These are phyloP conservation scores for Lablab purpureus DNA, from an alignment of 306 rosid species.

Conservation along the genomic window DNA sequence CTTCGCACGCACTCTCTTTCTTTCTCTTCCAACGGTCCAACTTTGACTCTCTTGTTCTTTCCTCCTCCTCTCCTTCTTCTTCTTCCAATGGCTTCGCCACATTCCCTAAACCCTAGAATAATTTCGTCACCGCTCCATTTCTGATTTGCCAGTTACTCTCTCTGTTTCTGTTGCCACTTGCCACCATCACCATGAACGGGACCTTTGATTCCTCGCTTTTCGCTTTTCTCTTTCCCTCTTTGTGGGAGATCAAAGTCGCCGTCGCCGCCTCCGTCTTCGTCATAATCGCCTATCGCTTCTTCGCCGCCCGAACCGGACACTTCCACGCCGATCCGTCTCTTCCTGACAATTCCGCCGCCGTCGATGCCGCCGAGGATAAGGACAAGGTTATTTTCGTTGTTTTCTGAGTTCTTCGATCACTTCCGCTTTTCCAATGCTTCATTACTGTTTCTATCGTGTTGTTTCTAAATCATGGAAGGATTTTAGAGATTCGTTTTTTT, in stretches of 20 bases:
- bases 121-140: background rate
- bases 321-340: slow-evolving; percentile 58
- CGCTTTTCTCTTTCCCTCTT: slow-evolving; percentile 73
- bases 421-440: background rate
- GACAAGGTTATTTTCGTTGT: slow-evolving; percentile 63
- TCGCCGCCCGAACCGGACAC: slow-evolving; percentile 55
- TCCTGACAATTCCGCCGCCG: slow-evolving; percentile 52
- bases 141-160: slow-evolving; percentile 35
- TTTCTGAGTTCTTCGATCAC: background rate
- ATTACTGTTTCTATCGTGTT: background rate
- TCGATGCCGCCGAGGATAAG: slow-evolving; percentile 54
- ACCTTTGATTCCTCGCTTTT: slow-evolving; percentile 61
- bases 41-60: slow-evolving; percentile 54
- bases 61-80: background rate
- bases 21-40: slow-evolving; percentile 68
- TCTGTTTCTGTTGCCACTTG: background rate
- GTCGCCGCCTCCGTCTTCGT: slow-evolving; percentile 76
- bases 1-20: background rate
- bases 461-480: slow-evolving; percentile 3
- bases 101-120: slow-evolving; percentile 56
- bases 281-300: slow-evolving; percentile 70
- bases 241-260: slow-evolving; percentile 87
- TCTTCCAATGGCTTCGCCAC: slow-evolving; percentile 52
- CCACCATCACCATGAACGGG: slow-evolving; percentile 30
- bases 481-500: background rate